phyloP scores from a whole-genome alignment of 179 eudicot species.

The Silene noctiflora region DNA sequence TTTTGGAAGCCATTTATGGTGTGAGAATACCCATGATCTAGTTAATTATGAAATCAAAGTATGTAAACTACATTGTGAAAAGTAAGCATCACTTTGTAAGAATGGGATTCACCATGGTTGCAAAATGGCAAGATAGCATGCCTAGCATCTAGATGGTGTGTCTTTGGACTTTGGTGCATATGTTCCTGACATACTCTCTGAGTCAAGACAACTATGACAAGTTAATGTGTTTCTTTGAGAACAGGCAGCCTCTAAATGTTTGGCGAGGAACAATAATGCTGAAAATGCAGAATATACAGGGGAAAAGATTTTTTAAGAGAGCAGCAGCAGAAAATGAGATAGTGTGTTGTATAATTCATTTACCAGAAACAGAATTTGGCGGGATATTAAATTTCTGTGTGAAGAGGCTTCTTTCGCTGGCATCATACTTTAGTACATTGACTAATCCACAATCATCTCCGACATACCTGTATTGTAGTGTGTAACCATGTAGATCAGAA shows the following conservation, averaged over 20 bases:
- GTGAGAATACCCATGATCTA: too few species aligned
- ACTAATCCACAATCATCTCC: conserved; percentile 85
- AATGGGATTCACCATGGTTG: background rate
- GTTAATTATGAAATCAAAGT: background rate
- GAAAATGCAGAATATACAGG: conserved; percentile 8
- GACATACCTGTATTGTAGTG: conserved; percentile 54
- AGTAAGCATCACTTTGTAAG: background rate
- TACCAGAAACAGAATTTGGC: conserved; percentile 66
- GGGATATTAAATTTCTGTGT: conserved; percentile 61
- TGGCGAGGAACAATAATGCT: background rate
- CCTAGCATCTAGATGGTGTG: background rate
- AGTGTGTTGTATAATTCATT: conserved; percentile 20
- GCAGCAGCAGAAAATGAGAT: conserved; percentile 1
- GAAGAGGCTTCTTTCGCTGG: conserved; percentile 49
- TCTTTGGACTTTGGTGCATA: background rate
- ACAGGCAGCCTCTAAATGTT: background rate
- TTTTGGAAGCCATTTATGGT: too few species aligned
- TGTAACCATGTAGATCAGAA: too few species aligned
- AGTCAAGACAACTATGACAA: conserved; percentile 7
- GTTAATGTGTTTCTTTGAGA: background rate
- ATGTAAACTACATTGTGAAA: background rate
- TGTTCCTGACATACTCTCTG: background rate
- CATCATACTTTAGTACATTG: conserved; percentile 64
- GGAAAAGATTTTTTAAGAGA: background rate
- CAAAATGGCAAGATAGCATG: background rate